phyloP scores from a whole-genome alignment of 768 basidiomycete genomes.

The Lyophyllum shimeji region DNA sequence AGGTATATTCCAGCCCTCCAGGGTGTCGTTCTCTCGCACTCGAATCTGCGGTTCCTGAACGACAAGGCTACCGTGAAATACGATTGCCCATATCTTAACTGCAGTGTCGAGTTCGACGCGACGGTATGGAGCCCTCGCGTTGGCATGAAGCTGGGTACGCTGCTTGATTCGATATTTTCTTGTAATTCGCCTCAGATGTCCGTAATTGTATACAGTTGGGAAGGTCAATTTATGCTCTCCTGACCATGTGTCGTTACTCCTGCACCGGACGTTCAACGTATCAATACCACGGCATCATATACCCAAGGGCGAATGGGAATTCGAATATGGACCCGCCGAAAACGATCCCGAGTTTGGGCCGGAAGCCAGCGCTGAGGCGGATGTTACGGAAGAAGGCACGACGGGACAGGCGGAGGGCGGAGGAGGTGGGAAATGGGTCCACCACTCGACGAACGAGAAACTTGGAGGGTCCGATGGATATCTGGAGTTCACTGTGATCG shows the following conservation, averaged over 20 bases:
- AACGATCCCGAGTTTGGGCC: constrained; percentile 73
- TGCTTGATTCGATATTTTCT: neutral
- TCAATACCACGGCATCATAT: constrained; percentile 94
- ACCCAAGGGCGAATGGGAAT: constrained; percentile 75
- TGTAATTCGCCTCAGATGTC: neutral
- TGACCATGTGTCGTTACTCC: constrained; percentile 87
- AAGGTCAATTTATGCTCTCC: constrained; percentile 87
- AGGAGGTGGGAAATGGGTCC: constrained; percentile 76
- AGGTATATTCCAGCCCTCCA: constrained; percentile 88
- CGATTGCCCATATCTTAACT: constrained; percentile 86
- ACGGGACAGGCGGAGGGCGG: constrained; percentile 32
- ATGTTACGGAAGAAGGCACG: constrained; percentile 18
- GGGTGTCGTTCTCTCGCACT: constrained; percentile 87
- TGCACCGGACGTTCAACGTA: constrained; percentile 91
- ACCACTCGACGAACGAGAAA: constrained; percentile 62
- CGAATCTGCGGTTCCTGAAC: constrained; percentile 67
- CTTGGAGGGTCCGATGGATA: constrained; percentile 69
- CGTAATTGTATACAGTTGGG: constrained; percentile 57
- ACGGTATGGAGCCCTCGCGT: constrained; percentile 87
- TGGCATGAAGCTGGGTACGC: constrained; percentile 77
- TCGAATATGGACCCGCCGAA: constrained; percentile 82
- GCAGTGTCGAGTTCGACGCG: constrained; percentile 74
- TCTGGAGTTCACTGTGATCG: constrained; percentile 85
- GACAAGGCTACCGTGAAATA: constrained; percentile 65
- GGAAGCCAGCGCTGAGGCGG: constrained; percentile 26